Percentiles rank a stretch among this genome's conserved stretches.
phyloP scores from a whole-genome alignment of 768 basidiomycete species.

The Rhizopogon sp. region DNA sequence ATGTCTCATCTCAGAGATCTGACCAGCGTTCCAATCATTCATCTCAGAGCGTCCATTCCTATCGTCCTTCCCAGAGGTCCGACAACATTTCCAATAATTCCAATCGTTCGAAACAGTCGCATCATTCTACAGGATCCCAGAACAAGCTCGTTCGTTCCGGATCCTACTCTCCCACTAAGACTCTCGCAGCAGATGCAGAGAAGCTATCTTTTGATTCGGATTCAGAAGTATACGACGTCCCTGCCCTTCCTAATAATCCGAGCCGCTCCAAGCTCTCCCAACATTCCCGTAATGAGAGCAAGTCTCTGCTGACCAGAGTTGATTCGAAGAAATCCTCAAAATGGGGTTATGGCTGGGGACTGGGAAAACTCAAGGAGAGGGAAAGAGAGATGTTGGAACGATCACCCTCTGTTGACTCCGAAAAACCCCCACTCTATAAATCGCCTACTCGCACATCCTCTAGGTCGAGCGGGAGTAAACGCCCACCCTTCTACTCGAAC shows the following conservation, averaged over 20 bases:
- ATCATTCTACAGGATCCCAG: slow-evolving; percentile 5
- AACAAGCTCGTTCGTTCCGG: slow-evolving; percentile 33
- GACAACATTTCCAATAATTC: slow-evolving; percentile 10
- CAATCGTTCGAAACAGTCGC: slow-evolving; percentile 16
- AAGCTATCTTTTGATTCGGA: slow-evolving; percentile 56
- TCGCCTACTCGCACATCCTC: slow-evolving; percentile 33
- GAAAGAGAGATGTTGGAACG: slow-evolving; percentile 32
- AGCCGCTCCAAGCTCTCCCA: slow-evolving; percentile 39
- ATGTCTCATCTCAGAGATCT: slow-evolving; percentile 34
- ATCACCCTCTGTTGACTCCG: slow-evolving; percentile 31
- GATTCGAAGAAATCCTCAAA: slow-evolving; percentile 55
- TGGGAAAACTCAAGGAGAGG: slow-evolving; percentile 49
- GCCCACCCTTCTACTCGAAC: slow-evolving; percentile 42
- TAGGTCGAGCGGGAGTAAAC: slow-evolving; percentile 33
- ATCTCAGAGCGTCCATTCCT: slow-evolving; percentile 10
- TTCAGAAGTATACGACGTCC: slow-evolving; percentile 52
- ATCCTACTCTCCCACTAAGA: slow-evolving; percentile 39
- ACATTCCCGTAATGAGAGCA: slow-evolving; percentile 25
- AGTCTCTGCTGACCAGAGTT: slow-evolving; percentile 45
- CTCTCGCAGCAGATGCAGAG: slow-evolving; percentile 36
- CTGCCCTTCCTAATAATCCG: slow-evolving; percentile 26
- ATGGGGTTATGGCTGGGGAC: slow-evolving; percentile 72
- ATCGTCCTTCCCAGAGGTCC: slow-evolving; percentile 11
- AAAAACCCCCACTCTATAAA: slow-evolving; percentile 26
- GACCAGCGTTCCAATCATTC: slow-evolving; percentile 22